Percentiles rank a stretch among this genome's conserved stretches.
Evolutionary conservation across 2,329 filamentous ascomycete species (phyloP).

Genomic region (Grosmannia huntii): DNA sequence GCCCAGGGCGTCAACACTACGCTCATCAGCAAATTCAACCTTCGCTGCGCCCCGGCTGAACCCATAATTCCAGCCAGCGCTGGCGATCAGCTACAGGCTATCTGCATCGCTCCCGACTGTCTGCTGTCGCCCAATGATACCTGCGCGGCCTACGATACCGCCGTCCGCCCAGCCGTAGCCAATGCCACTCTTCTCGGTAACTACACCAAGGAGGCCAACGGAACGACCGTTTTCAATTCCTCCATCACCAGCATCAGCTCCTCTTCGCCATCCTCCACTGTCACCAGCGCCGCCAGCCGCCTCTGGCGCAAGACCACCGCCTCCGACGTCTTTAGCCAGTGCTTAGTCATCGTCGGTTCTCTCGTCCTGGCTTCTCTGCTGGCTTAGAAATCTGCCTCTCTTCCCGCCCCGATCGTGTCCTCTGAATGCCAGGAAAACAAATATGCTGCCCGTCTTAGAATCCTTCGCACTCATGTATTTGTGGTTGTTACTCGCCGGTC

Average conservation of each 20-base stretch:
- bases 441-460: no score
- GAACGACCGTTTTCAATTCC: not conserved
- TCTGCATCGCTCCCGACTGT: slow-evolving; percentile 8
- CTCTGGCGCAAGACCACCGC: not conserved
- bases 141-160: slow-evolving; percentile 4
- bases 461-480: no score
- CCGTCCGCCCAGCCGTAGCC: slow-evolving; percentile 4
- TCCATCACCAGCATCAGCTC: not conserved
- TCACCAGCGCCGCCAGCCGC: not conserved
- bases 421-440: no score
- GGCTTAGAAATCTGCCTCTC: not conserved
- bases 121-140: slow-evolving; percentile 5
- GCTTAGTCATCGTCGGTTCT: not conserved
- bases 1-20: slow-evolving; percentile 8
- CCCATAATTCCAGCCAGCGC: slow-evolving; percentile 5
- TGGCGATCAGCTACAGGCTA: slow-evolving; percentile 6
- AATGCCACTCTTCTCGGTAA: slow-evolving; percentile 7
- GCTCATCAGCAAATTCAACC: slow-evolving; percentile 3
- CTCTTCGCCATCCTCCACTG: not conserved
- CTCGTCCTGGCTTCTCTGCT: not conserved
- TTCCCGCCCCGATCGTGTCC: no score
- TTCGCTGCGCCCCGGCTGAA: slow-evolving; percentile 6
- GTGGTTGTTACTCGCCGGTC: no score
- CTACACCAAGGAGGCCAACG: slow-evolving; percentile 5
- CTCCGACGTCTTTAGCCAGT: not conserved